These are phyloP conservation scores for Imleria badia DNA, from an alignment of 768 basidiomycete genomes.

Conservation along the genomic window DNA sequence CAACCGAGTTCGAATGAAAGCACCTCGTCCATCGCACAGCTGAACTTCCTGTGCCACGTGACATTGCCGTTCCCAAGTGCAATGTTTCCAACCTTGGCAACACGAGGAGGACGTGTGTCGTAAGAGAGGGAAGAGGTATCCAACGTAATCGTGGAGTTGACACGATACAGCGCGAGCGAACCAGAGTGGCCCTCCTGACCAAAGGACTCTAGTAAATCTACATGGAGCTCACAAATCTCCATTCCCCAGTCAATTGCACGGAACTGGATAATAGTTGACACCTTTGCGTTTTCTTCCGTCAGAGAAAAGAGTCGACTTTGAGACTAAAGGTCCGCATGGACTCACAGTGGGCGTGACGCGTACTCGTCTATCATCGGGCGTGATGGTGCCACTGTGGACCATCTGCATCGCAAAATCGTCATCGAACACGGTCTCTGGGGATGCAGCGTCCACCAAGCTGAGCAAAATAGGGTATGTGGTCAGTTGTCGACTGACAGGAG, in stretches of 20 bases:
- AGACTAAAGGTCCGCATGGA: background rate
- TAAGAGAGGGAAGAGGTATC: conserved; percentile 9
- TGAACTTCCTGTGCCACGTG: conserved; percentile 12
- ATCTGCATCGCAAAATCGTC: conserved; percentile 3
- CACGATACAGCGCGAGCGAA: conserved; percentile 1
- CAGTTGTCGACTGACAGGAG: background rate
- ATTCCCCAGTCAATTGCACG: conserved; percentile 17
- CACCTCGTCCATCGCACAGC: conserved; percentile 8
- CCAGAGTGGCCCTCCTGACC: conserved; percentile 5
- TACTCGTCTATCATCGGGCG: conserved; percentile 9
- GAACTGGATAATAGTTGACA: conserved; percentile 16
- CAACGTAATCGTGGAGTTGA: conserved; percentile 10
- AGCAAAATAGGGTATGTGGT: conserved; percentile 7
- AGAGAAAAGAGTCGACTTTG: background rate
- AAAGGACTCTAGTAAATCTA: conserved; percentile 3
- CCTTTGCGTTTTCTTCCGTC: background rate
- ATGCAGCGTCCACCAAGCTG: conserved; percentile 10
- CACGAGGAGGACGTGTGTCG: conserved; percentile 3
- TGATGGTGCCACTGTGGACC: conserved; percentile 10
- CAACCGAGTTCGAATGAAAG: conserved; percentile 15
- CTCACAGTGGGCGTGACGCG: conserved; percentile 6
- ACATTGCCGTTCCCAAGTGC: background rate
- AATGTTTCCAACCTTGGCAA: conserved; percentile 6
- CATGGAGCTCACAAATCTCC: conserved; percentile 12
- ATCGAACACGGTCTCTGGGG: conserved; percentile 5